These are phyloP conservation scores for Yarrowia phangngaensis DNA, from an alignment of 805 yeast species.

Conservation along the genomic window DNA sequence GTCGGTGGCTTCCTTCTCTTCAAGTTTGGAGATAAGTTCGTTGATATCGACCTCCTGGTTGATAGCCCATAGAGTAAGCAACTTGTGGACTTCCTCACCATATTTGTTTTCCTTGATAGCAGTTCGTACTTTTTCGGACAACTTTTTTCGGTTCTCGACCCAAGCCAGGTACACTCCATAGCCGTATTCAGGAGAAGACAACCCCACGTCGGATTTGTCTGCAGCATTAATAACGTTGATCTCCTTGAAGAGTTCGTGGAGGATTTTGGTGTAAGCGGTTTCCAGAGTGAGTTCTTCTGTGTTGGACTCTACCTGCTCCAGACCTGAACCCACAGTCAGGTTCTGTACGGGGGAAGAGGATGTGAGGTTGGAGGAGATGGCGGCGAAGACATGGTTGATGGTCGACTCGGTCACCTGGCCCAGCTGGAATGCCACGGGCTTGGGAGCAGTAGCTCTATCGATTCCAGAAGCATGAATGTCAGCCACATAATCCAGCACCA, in stretches of 20 bases:
- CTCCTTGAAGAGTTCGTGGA: conserved; percentile 61
- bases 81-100: conserved; percentile 45
- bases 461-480: conserved; percentile 41
- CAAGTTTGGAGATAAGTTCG: conserved; percentile 29
- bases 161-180: conserved; percentile 67
- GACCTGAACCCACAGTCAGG: conserved; percentile 52
- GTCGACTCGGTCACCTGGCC: conserved; percentile 44
- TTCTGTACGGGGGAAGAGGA: conserved; percentile 58
- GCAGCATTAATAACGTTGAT: conserved; percentile 60
- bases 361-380: conserved; percentile 52
- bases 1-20: conserved; percentile 38
- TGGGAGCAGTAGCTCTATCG: conserved; percentile 30
- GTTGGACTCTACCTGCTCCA: conserved; percentile 29
- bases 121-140: conserved; percentile 46
- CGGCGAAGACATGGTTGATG: conserved; percentile 44
- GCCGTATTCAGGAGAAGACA: conserved; percentile 77
- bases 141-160: conserved; percentile 49
- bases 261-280: conserved; percentile 70
- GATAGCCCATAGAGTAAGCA: conserved; percentile 68
- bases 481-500: conserved; percentile 71
- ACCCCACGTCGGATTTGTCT: conserved; percentile 44
- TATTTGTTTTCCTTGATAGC: conserved; percentile 44
- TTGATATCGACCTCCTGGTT: conserved; percentile 36
- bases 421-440: conserved; percentile 56
- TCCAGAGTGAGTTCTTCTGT: conserved; percentile 58